Evolutionary conservation across 305 asterid species (phyloP), one percentile per base, ranked within the genome.

Genomic region (Solanum hybrid): DNA sequence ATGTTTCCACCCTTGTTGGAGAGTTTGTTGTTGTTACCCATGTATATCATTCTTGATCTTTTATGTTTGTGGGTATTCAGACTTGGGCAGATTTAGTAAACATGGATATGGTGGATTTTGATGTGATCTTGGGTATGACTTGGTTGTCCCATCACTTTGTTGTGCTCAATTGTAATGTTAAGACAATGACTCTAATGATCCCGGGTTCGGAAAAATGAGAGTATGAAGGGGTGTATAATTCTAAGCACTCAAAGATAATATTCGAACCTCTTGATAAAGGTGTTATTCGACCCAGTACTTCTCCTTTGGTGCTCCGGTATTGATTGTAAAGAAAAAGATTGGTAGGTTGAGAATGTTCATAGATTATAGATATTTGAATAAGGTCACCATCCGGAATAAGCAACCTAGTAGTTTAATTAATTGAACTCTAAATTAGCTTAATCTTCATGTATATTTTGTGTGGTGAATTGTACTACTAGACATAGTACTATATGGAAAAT

Each of bases 371-470:
- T 46, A 46, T 7, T 46, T 46, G 64, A 46, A 14, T 14, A 46
- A 46, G 22, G 8, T 42, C 20, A 46, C 22, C 64, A 46, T 46
- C 64, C 8, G 3, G 64, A 46, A 46, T 14, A 14, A 46, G 20
- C 6, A 16, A 2, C n/a, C 3, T 16, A 51, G 67, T 57, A 57
- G 24, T 46, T 46, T 46, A 46, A 46, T 14, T 14, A 31, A 14
- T 12, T 29, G 8, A 11, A n/a, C 61, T 88, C 76, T 89, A 81
- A 73, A 61, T 77, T 89, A 89, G 31, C 91, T 89, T 89, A 90
- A 90, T 89, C 24, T 83, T 87, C 42, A 33, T 24, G 89, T 64
- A 92, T 80, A 91, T 92, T 91, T 93, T 89, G 91, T 94, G 93
- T 91, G 92, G 73, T 12, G 34, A 86, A 67, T 88, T 22, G 28